Evolutionary conservation across 495 filamentous ascomycete genomes (phyloP).

Genomic region (Neurospora africana): DNA sequence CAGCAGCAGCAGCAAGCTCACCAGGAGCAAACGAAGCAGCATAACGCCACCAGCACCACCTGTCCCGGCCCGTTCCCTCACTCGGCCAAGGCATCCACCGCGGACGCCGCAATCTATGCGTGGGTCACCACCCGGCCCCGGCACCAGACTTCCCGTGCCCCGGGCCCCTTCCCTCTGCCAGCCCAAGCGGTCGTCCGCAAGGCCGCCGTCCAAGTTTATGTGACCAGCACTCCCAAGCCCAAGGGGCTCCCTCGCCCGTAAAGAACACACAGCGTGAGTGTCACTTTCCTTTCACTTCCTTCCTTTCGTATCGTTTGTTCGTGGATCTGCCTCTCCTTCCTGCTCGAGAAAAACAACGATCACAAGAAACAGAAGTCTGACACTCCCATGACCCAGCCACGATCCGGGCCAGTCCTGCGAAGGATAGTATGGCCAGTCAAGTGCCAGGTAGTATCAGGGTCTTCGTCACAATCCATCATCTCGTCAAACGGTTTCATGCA

Average conservation of each 20-base stretch:
- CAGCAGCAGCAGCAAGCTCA: neutral
- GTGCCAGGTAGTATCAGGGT: slow-evolving; percentile 51
- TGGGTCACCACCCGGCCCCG: neutral
- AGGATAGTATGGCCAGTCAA: neutral
- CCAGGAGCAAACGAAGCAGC: neutral
- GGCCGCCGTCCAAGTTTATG: neutral
- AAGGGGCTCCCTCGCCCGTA: neutral
- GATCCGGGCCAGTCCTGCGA: neutral
- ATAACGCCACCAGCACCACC: neutral
- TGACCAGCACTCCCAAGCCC: neutral
- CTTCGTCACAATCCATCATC: slow-evolving; percentile 52
- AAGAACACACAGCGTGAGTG: neutral
- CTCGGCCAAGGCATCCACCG: neutral
- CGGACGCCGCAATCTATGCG: neutral
- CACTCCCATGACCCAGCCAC: neutral
- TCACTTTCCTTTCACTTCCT: neutral
- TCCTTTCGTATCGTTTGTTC: neutral
- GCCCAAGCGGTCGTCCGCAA: neutral
- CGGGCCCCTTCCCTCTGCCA: neutral
- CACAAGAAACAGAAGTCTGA: neutral
- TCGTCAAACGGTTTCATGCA: slow-evolving; percentile 43
- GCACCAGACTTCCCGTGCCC: neutral
- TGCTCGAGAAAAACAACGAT: neutral
- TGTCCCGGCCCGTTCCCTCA: neutral
- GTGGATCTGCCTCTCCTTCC: neutral